Evolutionary conservation across 2,329 filamentous ascomycete species (phyloP), one percentile per base, ranked within the genome.

Genomic region (Aspergillus sp.): DNA sequence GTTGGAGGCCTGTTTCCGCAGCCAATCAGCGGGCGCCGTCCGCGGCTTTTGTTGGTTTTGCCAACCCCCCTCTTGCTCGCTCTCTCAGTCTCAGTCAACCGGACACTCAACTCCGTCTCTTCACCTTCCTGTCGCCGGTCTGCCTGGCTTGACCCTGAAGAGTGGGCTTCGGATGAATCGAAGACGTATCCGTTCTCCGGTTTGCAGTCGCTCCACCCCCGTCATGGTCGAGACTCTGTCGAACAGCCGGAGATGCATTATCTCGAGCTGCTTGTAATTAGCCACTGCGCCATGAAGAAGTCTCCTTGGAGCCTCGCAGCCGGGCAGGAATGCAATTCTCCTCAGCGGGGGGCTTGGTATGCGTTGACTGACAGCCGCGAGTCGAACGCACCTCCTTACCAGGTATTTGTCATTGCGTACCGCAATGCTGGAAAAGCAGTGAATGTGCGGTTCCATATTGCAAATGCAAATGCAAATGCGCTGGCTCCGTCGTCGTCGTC

Each of bases 1-100:
- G 63, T 58, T 60, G 61, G 60, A 56, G 57, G 51, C 54, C 23
- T 43, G 17, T 33, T 61, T 64, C 59, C 63, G 52, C 61, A 23
- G 27, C 65, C 65, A 67, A 67, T 66, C 59, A 44, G 50, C 43
- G 24, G 23, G 17, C 46, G 35, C n/a, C 50, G 43, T 21, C 6
- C 19, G 7, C 3, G 17, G 21, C 37, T 6, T 60, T 55, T 51
- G 65, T 63, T 66, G 65, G 64, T 62, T 62, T 65, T 59, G 55
- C 37, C 56, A 47, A 37, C 52, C 52, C 52, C 43, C 49, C 50
- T 35, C 51, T 37, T 21, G 47, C 35, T 37, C 35, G 12, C 35
- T 7, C 35, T 37, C 21, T 45, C 19, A 23, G 11, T 11, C 43
- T 45, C 21, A 24, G 12, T 11, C 9, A 31, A 31, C 27, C 27